A percentile compares a stretch with the other conserved stretches of the same genome.
Evolutionary conservation across 495 filamentous ascomycete genomes (phyloP).

Genomic region (Jackrogersella minutella): DNA sequence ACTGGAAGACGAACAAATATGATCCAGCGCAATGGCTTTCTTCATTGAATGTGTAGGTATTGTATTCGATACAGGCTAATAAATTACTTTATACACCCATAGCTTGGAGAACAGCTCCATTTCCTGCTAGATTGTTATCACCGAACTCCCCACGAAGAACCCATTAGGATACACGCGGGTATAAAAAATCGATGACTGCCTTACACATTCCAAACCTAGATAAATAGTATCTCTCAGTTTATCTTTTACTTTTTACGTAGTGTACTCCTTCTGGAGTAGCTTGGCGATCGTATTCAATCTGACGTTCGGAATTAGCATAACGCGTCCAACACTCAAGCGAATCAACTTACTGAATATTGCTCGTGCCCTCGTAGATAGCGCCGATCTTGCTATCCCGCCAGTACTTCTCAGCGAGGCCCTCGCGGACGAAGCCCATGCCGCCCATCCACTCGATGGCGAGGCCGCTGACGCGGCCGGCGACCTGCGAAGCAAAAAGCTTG

Average conservation of each 20-base stretch:
- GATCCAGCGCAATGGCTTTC: too few relatives aligned
- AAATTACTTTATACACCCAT: neutral
- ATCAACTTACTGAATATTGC: constrained; percentile 64
- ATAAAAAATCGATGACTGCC: neutral
- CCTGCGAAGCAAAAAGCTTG: constrained; percentile 93
- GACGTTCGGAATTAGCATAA: constrained; percentile 64
- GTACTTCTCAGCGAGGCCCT: constrained; percentile 98
- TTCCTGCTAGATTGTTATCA: neutral
- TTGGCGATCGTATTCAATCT: constrained; percentile 95
- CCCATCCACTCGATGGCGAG: constrained; percentile 98
- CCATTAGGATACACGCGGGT: neutral
- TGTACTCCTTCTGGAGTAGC: constrained; percentile 90
- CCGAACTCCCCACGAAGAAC: neutral
- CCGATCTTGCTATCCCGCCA: constrained; percentile 99
- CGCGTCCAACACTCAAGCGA: neutral
- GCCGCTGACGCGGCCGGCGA: constrained; percentile 86
- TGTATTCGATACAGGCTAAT: neutral
- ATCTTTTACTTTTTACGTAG: constrained; percentile 50
- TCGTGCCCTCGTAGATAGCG: constrained; percentile 96
- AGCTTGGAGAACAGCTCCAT: neutral
- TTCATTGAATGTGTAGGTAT: neutral
- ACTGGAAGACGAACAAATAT: too few relatives aligned
- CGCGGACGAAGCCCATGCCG: constrained; percentile 94
- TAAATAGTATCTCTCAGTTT: neutral
- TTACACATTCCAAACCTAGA: neutral